Evolutionary conservation across 2,329 filamentous ascomycete species (phyloP), one percentile per base, ranked within the genome.

Genomic region (Fusarium stilboides): DNA sequence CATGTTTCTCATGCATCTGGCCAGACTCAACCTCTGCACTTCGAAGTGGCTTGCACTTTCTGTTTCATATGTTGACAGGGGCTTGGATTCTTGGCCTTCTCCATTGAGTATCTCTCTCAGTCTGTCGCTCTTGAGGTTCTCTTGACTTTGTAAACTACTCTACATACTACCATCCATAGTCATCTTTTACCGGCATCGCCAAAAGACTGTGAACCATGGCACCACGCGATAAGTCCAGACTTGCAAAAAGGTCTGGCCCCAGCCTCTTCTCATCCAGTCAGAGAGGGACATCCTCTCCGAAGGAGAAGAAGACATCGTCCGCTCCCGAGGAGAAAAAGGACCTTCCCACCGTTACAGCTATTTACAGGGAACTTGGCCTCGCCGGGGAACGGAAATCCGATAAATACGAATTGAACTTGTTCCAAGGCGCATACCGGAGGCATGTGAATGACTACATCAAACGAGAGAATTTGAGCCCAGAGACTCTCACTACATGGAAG

Each of bases 331-430:
- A 12, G 22, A 26, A 22, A n/a, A 26, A 26, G 5, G 42, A 26
- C 15, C 8, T 26, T n/a, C 9, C 42, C 8, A 22, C 15, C n/a
- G n/a, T 17, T 7, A 26, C n/a, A 40, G 31, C 47, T 58, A n/a
- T n/a, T 6, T 20, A 44, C 22, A 12, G 10, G 22, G 55, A 58
- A 15, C 55, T 58, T 31, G 60, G 60, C 8, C 14, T 63, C 20
- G 6, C n/a, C 6, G 58, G 58, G 13, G 24, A 39, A n/a, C 6
- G 15, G 22, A 15, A 13, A 7, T 22, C 20, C 8, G 50, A 50
- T 13, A 40, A 34, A 10, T 4, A 2, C 14, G 4, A 24, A 5
- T 14, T 20, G 5, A 6, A 12, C 9, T 17, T 22, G 17, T 63
- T 63, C 44, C 20, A 26, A 13, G 2, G 3, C 3, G n/a, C 33